Evolutionary conservation across 768 basidiomycete genomes (phyloP), one percentile per base, ranked within the genome.

Genomic region (Pleurotus giganteus): DNA sequence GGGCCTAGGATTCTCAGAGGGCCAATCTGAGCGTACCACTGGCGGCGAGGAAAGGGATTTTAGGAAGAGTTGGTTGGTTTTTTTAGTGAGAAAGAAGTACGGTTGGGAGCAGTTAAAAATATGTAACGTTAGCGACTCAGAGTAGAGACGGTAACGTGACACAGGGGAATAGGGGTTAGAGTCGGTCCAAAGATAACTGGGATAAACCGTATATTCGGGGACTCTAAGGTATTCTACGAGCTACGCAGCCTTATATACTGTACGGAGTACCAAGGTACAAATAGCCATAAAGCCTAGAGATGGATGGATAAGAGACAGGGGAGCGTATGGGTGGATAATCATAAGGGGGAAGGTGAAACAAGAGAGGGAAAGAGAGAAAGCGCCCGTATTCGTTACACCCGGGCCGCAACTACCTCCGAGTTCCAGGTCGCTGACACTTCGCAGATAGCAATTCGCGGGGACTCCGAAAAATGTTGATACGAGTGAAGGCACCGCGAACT

Each of bases 41-140:
- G 15, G 7, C 5, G 12, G 4, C 13, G 12, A 9, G 15, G 45
- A 29, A 26, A n/a, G 19, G 19, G 13, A 23, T 11, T 29, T n/a
- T 15, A 15, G 27, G n/a, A 19, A 29, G 11, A 29, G 26, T 21
- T 26, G 45, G 43, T 21, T 44, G 37, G 21, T 39, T 21, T n/a
- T n/a, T 15, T n/a, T 39, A 13, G 37, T 15, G 37, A 39, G 21
- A 39, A 19, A 21, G 21, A 39, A 15, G 15, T 17, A 24, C 19
- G n/a, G 43, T n/a, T 44, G 43, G 1, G 43, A 12, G n/a, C 45
- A 26, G 27, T 47, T 26, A 47, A 47, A 47, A 47, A 47, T 47
- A 47, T 47, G 46, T 47, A 29, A 31, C 24, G 46, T 47, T 29
- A 15, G 27, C 26, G 19, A 17, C 6, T 7, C 8, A 5, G 19